Base-by-base conservation (phyloP, 306 rosid genomes). In the Cucumis melo region DNA sequence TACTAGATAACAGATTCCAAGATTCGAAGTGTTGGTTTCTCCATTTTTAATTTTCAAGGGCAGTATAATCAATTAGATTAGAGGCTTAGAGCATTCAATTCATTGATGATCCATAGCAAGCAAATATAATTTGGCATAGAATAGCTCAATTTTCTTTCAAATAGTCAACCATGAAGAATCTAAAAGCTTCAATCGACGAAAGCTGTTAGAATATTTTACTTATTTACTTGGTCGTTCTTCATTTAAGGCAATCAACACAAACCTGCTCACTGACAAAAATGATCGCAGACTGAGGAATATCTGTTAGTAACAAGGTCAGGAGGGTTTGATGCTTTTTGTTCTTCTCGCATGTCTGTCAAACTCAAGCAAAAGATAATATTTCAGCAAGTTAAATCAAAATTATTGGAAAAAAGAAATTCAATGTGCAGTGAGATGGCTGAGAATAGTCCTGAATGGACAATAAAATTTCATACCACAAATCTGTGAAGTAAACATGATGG, bases 181-280 rank as follows among this genome's bases (percentile, higher is more conserved):
- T n/a, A 23, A 75, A 27, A 23, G 68, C 66, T 75, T 41, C 20
- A 39, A 75, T 53, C 10, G 15, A 75, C 34, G 0, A 32, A 14
- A 38, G 54, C 12, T 36, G 14, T 75, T 32, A 10, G 50, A 53
- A 32, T 17, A 46, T 73, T 50, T 12, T 20, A 21, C 67, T n/a
- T 59, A 75, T 72, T 46, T 70, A 48, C 27, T 50, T 24, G 36
- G 13, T 9, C 5, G 7, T 21, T 71, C 2, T 24, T 73, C 61
- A 41, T 41, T 54, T 19, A 54, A 21, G 13, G 13, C 29, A 32
- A 54, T 53, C 74, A 20, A 57, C 10, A 74, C 84, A 71, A 59
- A 89, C 96, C 97, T 90, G 97, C 79, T 94, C 96, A 57, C 86
- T 68, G 21, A 90, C 95, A 81, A 92, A 92, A 78, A 92, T 83